Evolutionary conservation across 169 alveolate genomes (phyloP).

Genomic region (Plasmodium gonderi): DNA sequence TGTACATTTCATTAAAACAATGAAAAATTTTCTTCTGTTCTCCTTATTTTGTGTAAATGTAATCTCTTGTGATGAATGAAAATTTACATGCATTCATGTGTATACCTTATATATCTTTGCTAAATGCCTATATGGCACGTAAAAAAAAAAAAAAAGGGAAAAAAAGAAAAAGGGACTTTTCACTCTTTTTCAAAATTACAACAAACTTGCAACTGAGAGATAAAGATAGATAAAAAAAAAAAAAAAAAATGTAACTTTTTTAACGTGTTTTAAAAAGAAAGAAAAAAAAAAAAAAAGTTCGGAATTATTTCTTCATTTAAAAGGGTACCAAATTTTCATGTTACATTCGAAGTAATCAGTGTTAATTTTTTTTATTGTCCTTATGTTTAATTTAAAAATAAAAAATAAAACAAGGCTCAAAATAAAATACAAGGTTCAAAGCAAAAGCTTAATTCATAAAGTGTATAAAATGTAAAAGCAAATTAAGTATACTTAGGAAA

Average conservation of each 20-base stretch:
- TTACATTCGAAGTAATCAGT: not conserved
- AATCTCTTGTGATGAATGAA: no score
- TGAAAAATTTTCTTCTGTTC: no score
- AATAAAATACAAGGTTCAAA: no score
- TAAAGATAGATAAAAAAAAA: not conserved
- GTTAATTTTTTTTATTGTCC: not conserved
- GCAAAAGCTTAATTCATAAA: no score
- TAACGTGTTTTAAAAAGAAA: not conserved
- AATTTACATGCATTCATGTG: no score
- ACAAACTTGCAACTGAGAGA: no score
- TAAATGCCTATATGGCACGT: no score
- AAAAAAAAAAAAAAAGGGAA: not conserved
- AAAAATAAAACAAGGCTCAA: not conserved
- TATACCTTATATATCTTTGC: no score
- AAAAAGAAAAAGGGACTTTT: not conserved
- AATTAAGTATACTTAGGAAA: not conserved
- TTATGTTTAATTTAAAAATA: not conserved
- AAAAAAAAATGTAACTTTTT: not conserved
- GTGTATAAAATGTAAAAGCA: not conserved
- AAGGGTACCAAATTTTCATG: not conserved
- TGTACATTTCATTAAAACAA: no score
- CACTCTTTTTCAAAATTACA: not conserved
- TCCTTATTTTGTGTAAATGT: no score
- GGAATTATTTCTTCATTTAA: not conserved
- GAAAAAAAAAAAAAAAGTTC: no score